A percentile compares a stretch with the other conserved stretches of the same genome.
Evolutionary conservation across 352 stramenopile species (phyloP).

Genomic region (Pythium vanterpoolii): DNA sequence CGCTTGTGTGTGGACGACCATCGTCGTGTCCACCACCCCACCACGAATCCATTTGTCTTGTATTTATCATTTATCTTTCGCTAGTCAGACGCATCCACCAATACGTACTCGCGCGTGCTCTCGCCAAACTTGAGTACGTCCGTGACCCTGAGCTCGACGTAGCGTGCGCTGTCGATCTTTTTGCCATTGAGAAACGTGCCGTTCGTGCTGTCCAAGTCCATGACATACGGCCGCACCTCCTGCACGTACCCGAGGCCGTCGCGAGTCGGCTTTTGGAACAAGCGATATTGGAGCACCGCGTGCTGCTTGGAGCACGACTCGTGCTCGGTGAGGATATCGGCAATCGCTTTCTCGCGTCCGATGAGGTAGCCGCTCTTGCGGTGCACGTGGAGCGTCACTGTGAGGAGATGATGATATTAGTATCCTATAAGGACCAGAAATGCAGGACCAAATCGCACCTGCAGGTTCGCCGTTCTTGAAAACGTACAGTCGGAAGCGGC

Average conservation of each 20-base stretch:
- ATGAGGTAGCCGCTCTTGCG: constrained; percentile 95
- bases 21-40: neutral
- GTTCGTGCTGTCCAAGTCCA: constrained; percentile 98
- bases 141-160: constrained; percentile 95
- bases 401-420: too few relatives aligned
- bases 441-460: constrained; percentile 50
- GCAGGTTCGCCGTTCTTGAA: constrained; percentile 92
- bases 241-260: constrained; percentile 56
- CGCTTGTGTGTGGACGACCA: neutral
- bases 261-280: constrained; percentile 65
- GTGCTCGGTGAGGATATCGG: constrained; percentile 95
- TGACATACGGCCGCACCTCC: constrained; percentile 93
- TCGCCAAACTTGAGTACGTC: constrained; percentile 96
- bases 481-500: constrained; percentile 96
- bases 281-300: constrained; percentile 95
- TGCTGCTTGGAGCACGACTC: constrained; percentile 96
- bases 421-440: too few relatives aligned
- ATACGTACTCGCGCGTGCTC: constrained; percentile 97
- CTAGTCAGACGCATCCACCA: constrained; percentile 70
- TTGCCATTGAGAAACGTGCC: constrained; percentile 97
- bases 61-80: neutral
- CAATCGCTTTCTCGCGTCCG: constrained; percentile 92
- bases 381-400: constrained; percentile 94
- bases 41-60: neutral
- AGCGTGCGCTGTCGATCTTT: constrained; percentile 91